These are phyloP conservation scores for Gracilariopsis chorda DNA, from an alignment of 23 red algal genomes.

Conservation along the genomic window DNA sequence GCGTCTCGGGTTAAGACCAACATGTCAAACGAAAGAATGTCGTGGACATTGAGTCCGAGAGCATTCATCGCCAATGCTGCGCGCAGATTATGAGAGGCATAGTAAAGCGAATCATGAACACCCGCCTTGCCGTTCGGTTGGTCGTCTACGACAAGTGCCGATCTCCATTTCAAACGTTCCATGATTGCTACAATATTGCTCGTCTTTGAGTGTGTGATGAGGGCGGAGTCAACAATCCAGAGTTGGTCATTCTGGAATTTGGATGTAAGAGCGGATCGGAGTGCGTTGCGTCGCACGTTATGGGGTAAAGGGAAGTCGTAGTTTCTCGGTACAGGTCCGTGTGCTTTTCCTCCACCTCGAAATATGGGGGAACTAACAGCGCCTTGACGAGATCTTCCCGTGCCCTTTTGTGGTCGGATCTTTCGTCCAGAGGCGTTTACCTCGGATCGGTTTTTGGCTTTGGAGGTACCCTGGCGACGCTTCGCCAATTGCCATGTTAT, in stretches of 20 bases:
- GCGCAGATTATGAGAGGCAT: slow-evolving; percentile 55
- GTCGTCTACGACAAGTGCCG: slow-evolving; percentile 71
- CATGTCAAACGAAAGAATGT: slow-evolving; percentile 75
- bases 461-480: slow-evolving; percentile 74
- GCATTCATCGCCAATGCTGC: slow-evolving; percentile 52
- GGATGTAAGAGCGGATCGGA: slow-evolving; percentile 72
- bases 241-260: slow-evolving; percentile 69
- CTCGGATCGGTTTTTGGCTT: slow-evolving; percentile 78
- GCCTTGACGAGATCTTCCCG: slow-evolving; percentile 80
- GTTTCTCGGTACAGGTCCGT: slow-evolving; percentile 66
- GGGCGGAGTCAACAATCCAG: slow-evolving; percentile 71
- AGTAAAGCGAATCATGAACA: slow-evolving; percentile 31
- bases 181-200: slow-evolving; percentile 26
- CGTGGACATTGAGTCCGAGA: slow-evolving; percentile 83
- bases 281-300: slow-evolving; percentile 61
- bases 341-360: slow-evolving; percentile 76
- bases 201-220: slow-evolving; percentile 37
- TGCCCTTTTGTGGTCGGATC: slow-evolving; percentile 92
- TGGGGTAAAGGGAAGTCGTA: slow-evolving; percentile 63
- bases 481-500: slow-evolving; percentile 86
- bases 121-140: slow-evolving; percentile 46
- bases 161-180: slow-evolving; percentile 52
- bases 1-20: slow-evolving; percentile 74
- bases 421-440: slow-evolving; percentile 83
- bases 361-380: slow-evolving; percentile 74